Base-by-base conservation (phyloP, 176 grass and related monocot genomes). In the Cymbopogon citratus region DNA sequence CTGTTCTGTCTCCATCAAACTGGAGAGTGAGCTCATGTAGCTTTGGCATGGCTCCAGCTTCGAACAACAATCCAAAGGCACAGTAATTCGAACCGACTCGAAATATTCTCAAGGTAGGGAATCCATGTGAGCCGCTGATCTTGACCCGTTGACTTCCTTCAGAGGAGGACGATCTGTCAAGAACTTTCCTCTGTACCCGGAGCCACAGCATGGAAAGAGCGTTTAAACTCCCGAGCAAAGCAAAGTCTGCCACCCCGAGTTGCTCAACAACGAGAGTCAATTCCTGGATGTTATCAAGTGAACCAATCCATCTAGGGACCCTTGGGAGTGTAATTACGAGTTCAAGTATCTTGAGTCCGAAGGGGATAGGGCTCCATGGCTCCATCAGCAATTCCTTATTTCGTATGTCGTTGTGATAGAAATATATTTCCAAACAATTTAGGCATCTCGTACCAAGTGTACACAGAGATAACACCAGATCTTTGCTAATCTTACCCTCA, bases 1-100 rank as follows among this genome's bases (percentile, higher is more conserved):
- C 6, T 0, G 52, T 56, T 56, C n/a, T n/a, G 19, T n/a, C 18
- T 3, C 0, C 0, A 3, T 21, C 19, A 1, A 56, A 56, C 0
- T 0, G 0, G 52, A 56, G 19, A n/a, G 9, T 5, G 52, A 56
- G 51, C 51, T 21, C 51, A 9, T 11, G 54, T 57, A 57, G 54
- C 54, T 23, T 57, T 23, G 54, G 54, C 54, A 57, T 57, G 54
- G 54, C 54, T 7, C 54, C 54, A 23, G 7, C 54, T 23, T 23
- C 54, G 2, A 57, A 24, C 7, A 57, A 11, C 54, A 57, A 24
- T 0, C 54, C 54, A 10, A 57, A 23, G 2, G 19, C 54, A 23
- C 21, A 57, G 2, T 2, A 0, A 8, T 3, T 1, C 2, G 52
- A 57, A n/a, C 54, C 54, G 8, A 57, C 54, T 10, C 2, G 8